A percentile compares a stretch with the other conserved stretches of the same genome.
Evolutionary conservation across 78 protist species (phyloP).

Genomic region (Dictyostelium purpureum): DNA sequence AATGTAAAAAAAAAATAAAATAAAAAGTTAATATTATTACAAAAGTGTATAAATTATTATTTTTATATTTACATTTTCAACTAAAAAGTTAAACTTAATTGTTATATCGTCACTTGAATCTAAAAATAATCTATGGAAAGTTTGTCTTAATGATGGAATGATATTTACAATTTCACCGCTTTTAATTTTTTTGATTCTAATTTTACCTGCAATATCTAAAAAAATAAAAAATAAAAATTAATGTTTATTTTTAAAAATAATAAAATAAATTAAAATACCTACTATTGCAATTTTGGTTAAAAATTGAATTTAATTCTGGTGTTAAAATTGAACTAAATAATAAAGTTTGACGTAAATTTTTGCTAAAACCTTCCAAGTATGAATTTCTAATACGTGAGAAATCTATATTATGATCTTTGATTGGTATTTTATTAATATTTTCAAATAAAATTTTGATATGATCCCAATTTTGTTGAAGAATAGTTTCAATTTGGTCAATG

Average conservation of each 20-base stretch:
- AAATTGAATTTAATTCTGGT: slow-evolving; percentile 82
- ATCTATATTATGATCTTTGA: slow-evolving; percentile 60
- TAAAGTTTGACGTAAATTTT: slow-evolving; percentile 83
- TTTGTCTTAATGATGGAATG: slow-evolving; percentile 53
- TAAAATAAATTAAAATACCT: neutral
- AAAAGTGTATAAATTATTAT: neutral
- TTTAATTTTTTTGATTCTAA: slow-evolving; percentile 56
- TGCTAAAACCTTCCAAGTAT: slow-evolving; percentile 14
- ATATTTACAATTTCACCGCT: slow-evolving; percentile 32
- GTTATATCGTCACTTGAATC: slow-evolving; percentile 1
- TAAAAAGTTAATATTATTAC: neutral
- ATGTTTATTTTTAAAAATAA: neutral
- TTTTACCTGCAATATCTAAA: slow-evolving; percentile 3
- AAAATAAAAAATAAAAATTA: neutral
- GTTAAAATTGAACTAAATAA: slow-evolving; percentile 31
- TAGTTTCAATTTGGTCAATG: slow-evolving; percentile 76
- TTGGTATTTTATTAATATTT: slow-evolving; percentile 65
- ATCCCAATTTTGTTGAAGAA: slow-evolving; percentile 94
- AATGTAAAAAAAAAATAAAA: neutral
- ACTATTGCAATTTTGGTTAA: slow-evolving; percentile 54
- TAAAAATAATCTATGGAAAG: slow-evolving; percentile 64
- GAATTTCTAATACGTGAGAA: slow-evolving; percentile 48
- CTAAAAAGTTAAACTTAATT: slow-evolving; percentile 15
- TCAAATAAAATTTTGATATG: slow-evolving; percentile 77
- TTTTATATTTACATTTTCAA: slow-evolving; percentile 19